phyloP scores from a whole-genome alignment of 257 asterid genomes.

The Solanum acaule region DNA sequence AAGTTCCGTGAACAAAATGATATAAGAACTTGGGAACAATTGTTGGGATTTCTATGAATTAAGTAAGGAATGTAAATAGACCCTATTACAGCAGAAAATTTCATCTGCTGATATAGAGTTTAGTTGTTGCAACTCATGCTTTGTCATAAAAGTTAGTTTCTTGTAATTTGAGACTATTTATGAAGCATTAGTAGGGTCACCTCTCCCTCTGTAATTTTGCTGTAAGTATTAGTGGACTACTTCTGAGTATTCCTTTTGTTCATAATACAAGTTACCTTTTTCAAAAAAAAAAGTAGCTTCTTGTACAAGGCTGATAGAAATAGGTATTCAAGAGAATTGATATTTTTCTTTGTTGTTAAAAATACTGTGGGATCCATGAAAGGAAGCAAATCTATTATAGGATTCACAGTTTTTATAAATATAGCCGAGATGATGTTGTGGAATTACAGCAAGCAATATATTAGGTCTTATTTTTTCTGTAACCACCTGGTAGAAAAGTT shows the following conservation, averaged over 20 bases:
- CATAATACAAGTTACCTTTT: neutral
- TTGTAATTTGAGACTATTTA: neutral
- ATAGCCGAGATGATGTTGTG: neutral
- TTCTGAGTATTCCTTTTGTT: neutral
- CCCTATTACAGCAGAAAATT: neutral
- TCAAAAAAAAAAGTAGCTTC: neutral
- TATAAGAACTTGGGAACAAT: neutral
- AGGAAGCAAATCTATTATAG: neutral
- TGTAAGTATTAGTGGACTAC: neutral
- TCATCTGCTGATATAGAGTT: neutral
- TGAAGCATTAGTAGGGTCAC: neutral
- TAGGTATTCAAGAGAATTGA: neutral
- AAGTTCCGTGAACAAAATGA: neutral
- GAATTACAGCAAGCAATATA: neutral
- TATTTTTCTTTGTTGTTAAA: neutral
- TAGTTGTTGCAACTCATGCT: neutral
- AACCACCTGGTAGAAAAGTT: neutral
- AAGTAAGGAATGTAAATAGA: neutral
- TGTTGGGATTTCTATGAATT: neutral
- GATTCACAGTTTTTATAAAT: neutral
- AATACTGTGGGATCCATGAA: neutral
- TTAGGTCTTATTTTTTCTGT: neutral
- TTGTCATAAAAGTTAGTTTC: neutral
- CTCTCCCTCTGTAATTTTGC: neutral
- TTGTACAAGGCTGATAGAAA: neutral